These are phyloP conservation scores for Areca catechu DNA, from an alignment of 176 grass and related monocot species.

Conservation along the genomic window DNA sequence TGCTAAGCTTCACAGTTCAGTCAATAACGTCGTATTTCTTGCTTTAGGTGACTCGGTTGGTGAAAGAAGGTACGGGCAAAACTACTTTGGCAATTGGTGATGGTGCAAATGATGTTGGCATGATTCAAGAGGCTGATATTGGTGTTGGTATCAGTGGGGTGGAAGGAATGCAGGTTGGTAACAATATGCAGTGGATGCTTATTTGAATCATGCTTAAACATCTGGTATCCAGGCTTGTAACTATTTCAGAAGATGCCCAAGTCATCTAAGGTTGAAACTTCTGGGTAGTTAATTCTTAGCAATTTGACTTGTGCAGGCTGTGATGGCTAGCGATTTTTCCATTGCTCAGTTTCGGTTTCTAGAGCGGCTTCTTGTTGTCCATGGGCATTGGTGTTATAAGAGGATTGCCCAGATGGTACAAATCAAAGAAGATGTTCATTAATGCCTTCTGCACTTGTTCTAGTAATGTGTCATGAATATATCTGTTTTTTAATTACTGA, in stretches of 20 bases:
- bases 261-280: no score
- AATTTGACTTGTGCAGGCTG: constrained; percentile 44
- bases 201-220: no score
- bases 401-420: constrained; percentile 94
- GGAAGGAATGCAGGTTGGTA: constrained; percentile 92
- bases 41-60: constrained; percentile 79
- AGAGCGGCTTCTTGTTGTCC: constrained; percentile 93
- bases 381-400: constrained; percentile 99
- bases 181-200: neutral
- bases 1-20: no score
- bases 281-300: no score
- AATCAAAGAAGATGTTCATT: constrained; percentile 9
- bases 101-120: constrained; percentile 99
- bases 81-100: constrained; percentile 97
- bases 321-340: constrained; percentile 99
- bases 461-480: neutral
- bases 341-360: constrained; percentile 98
- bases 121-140: constrained; percentile 99
- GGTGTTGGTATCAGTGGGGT: constrained; percentile 99
- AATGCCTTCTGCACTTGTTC: neutral
- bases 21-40: constrained; percentile 6
- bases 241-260: no score
- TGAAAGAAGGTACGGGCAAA: constrained; percentile 92
- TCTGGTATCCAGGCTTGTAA: no score
- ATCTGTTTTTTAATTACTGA: neutral